These are phyloP conservation scores for Phyllosticta capitalensis DNA, from an alignment of 2,329 filamentous ascomycete genomes.

Conservation along the genomic window DNA sequence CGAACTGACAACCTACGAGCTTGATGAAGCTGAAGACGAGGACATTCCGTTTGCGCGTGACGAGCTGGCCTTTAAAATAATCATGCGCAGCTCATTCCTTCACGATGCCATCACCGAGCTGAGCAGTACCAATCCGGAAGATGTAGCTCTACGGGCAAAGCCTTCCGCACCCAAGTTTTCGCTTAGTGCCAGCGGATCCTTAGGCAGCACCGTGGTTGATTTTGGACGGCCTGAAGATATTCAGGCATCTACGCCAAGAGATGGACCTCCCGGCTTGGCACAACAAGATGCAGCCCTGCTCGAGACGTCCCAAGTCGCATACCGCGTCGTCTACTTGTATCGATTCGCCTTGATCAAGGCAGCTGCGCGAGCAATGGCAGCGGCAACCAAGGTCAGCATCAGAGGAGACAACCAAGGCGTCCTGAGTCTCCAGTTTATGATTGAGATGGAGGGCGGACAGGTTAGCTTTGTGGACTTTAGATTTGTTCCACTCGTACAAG, in stretches of 20 bases:
- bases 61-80: conserved; percentile 78
- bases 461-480: conserved; percentile 74
- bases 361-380: conserved; percentile 83
- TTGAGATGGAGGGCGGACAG: conserved; percentile 64
- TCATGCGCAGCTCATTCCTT: conserved; percentile 72
- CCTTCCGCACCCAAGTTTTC: conserved; percentile 43
- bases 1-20: conserved; percentile 79
- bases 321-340: conserved; percentile 53
- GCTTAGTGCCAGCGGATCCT: conserved; percentile 54
- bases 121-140: conserved; percentile 57
- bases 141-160: conserved; percentile 55
- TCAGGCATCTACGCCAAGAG: background rate
- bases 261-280: background rate
- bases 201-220: conserved; percentile 52
- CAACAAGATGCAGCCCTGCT: conserved; percentile 40
- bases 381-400: conserved; percentile 86
- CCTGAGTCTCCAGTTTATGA: conserved; percentile 90
- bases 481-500: conserved; percentile 60
- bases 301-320: conserved; percentile 60
- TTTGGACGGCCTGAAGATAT: conserved; percentile 37
- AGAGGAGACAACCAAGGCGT: conserved; percentile 83
- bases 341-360: conserved; percentile 80
- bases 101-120: conserved; percentile 64
- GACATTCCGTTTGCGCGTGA: conserved; percentile 84
- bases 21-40: conserved; percentile 41